These are phyloP conservation scores for Neoboletus magnificus DNA, from an alignment of 768 basidiomycete species.

Conservation along the genomic window DNA sequence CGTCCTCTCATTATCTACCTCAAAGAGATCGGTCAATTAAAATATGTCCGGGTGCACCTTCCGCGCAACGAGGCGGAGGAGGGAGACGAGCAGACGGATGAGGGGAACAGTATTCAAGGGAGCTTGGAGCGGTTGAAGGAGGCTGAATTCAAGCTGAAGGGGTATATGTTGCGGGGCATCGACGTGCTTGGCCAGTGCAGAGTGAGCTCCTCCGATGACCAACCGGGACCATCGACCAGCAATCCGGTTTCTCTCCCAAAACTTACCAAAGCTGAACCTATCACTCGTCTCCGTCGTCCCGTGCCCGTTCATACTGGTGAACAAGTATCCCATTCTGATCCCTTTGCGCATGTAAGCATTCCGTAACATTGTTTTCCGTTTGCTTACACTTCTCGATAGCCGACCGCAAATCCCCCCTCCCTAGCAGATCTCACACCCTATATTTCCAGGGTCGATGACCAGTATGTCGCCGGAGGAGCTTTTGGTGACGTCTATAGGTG, in stretches of 20 bases:
- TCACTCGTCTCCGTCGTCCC: neutral
- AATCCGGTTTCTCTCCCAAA: constrained; percentile 9
- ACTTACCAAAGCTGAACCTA: constrained; percentile 17
- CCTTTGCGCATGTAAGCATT: too few species aligned
- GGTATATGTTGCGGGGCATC: constrained; percentile 11
- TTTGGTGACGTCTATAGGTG: neutral
- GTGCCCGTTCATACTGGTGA: too few species aligned
- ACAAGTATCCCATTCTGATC: too few species aligned
- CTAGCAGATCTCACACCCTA: constrained; percentile 8
- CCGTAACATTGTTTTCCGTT: too few species aligned
- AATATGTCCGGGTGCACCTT: constrained; percentile 16
- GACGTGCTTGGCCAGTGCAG: constrained; percentile 3
- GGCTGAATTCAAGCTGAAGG: constrained; percentile 6
- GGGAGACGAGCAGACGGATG: neutral
- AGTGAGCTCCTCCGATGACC: neutral
- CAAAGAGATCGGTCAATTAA: constrained; percentile 5
- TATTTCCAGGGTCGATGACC: neutral
- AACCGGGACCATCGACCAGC: neutral
- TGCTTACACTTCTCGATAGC: too few species aligned
- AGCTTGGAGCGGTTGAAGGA: constrained; percentile 22
- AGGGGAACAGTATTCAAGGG: constrained; percentile 4
- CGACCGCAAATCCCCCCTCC: neutral
- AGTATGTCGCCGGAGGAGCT: constrained; percentile 3
- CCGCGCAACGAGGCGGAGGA: neutral
- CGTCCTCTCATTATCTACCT: constrained; percentile 27